Evolutionary conservation across 768 basidiomycete genomes (phyloP).

Genomic region (Guyanaporus albipodus): DNA sequence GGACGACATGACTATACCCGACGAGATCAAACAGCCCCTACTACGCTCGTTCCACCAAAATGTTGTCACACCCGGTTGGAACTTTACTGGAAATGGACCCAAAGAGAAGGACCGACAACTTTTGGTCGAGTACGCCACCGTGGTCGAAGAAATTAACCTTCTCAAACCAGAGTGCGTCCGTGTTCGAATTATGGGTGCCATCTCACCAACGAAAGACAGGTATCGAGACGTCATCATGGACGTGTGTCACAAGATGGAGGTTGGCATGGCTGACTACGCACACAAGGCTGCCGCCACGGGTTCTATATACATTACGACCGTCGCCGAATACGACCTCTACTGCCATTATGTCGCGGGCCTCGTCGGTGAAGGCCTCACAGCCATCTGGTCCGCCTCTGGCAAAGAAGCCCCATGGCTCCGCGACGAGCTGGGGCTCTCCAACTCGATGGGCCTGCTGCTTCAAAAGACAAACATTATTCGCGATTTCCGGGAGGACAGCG

Average conservation of each 20-base stretch:
- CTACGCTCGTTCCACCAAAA: constrained; percentile 79
- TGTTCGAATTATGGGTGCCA: not conserved
- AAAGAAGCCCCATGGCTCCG: constrained; percentile 76
- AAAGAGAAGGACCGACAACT: constrained; percentile 86
- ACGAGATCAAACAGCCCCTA: constrained; percentile 80
- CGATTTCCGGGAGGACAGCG: constrained; percentile 88
- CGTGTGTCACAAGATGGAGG: constrained; percentile 83
- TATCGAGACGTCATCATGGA: constrained; percentile 79
- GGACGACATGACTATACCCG: constrained; percentile 95
- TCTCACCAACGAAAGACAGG: constrained; percentile 32
- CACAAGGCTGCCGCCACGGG: constrained; percentile 74
- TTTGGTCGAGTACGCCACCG: constrained; percentile 74
- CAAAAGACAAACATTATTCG: constrained; percentile 99
- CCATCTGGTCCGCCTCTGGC: constrained; percentile 80
- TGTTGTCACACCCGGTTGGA: constrained; percentile 82
- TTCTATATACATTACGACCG: constrained; percentile 63
- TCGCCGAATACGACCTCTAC: constrained; percentile 92
- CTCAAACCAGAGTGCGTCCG: constrained; percentile 55
- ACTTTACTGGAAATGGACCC: constrained; percentile 74
- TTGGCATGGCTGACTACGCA: constrained; percentile 94
- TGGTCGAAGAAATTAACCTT: constrained; percentile 75
- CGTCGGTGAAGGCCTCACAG: constrained; percentile 91
- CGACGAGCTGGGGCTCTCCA: constrained; percentile 80
- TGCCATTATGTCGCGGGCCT: constrained; percentile 98
- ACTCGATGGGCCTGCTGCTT: constrained; percentile 91